Base-by-base conservation (phyloP, 768 basidiomycete genomes). In the Serendipita indica region DNA sequence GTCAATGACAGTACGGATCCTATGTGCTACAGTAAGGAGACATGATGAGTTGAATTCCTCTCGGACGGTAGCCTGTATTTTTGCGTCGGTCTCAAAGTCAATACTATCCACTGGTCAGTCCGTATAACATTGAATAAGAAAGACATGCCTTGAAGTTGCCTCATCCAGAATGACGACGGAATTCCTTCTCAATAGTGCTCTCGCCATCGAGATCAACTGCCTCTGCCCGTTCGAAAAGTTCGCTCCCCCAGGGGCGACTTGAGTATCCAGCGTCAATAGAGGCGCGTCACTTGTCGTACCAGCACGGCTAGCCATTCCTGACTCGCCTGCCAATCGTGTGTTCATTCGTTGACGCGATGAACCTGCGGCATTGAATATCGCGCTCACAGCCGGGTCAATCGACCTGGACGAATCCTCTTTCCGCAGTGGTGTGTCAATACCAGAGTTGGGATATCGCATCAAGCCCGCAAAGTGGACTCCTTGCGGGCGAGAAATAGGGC, bases 191-290 rank as follows among this genome's bases (percentile, higher is more conserved):
- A 67, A 59, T 3, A 67, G 54, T 2, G 66, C 66, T 52, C 66
- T 61, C 2, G 66, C 66, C 63, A 67, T 61, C 6, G 66, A 63
- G 28, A 67, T 58, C 1, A 67, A 57, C 57, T 76, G 75, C n/a
- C 74, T 58, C 61, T 75, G 74, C 6, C 75, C 74, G 20, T 71
- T 70, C 13, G 70, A 71, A 62, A 75, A 73, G 62, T 75, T 75
- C 37, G 66, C 63, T 18, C 73, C 73, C 13, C 73, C 73, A 6
- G 67, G 69, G 43, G 68, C 67, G 18, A 74, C 71, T 37, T 71
- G 64, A 12, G 69, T 68, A 5, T 68, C 64, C 13, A 72, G 61
- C 10, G 67, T 64, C 30, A 72, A 67, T 16, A 61, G 35, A 6
- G 52, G 49, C 30, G 22, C 49, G 7, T 54, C 49, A n/a, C 18